Conservation (phyloP, 306 rosid species). For the Malus orientalis region DNA sequence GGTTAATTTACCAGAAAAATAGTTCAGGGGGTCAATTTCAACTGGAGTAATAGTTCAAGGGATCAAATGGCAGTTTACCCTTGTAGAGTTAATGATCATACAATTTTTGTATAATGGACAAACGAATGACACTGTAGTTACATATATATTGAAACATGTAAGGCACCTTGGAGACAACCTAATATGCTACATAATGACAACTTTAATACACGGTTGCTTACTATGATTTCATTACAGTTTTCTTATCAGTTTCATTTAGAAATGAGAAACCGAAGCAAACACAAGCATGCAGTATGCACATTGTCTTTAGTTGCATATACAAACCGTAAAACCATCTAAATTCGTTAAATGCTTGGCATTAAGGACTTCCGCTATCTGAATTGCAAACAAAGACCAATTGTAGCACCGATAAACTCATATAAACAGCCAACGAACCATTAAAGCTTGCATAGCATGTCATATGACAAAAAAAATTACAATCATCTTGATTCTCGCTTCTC, state of each 20-base stretch:
- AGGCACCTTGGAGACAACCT: not conserved
- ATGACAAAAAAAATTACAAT: not conserved
- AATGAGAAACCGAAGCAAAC: not conserved
- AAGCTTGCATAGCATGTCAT: not conserved
- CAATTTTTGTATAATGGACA: not conserved
- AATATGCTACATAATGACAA: not conserved
- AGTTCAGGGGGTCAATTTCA: too few species aligned
- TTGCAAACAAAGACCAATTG: conserved; percentile 3
- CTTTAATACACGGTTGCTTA: not conserved
- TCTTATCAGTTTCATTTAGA: not conserved
- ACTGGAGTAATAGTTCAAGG: too few species aligned
- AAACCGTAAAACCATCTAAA: not conserved
- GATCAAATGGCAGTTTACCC: too few species aligned
- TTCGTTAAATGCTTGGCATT: not conserved
- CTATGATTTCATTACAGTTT: not conserved
- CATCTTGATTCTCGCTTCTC: not conserved
- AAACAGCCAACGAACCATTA: not conserved
- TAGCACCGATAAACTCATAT: not conserved
- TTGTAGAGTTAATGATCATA: not conserved
- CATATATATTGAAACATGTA: not conserved
- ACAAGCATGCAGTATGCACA: not conserved
- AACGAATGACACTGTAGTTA: not conserved
- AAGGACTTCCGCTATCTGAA: not conserved
- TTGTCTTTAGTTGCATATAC: not conserved
- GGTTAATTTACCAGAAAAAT: too few species aligned